Evolutionary conservation across 495 filamentous ascomycete genomes (phyloP).

Genomic region (Talaromyces nanjingensis): DNA sequence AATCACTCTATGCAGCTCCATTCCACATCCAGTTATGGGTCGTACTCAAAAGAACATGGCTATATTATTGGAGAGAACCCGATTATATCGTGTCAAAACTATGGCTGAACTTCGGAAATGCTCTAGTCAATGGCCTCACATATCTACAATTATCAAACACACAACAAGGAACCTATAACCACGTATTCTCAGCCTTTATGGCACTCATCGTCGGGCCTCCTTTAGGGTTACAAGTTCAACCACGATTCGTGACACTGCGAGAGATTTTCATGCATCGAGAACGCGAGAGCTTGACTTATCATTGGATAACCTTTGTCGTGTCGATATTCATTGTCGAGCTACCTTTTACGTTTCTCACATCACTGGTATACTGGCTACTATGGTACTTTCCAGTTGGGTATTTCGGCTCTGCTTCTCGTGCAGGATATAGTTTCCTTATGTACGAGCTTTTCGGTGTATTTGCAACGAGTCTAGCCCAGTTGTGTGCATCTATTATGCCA

Average conservation of each 20-base stretch:
- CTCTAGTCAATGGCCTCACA: slow-evolving; percentile 85
- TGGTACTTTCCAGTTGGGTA: slow-evolving; percentile 71
- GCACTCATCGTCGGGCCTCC: slow-evolving; percentile 75
- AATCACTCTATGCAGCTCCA: slow-evolving; percentile 46
- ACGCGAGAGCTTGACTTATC: slow-evolving; percentile 65
- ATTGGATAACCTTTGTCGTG: slow-evolving; percentile 64
- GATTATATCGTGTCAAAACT: slow-evolving; percentile 54
- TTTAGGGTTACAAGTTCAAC: slow-evolving; percentile 71
- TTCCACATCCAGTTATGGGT: slow-evolving; percentile 45
- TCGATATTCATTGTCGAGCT: slow-evolving; percentile 68
- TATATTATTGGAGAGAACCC: slow-evolving; percentile 55
- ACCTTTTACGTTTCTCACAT: slow-evolving; percentile 60
- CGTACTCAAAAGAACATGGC: slow-evolving; percentile 46
- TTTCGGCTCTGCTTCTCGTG: slow-evolving; percentile 32
- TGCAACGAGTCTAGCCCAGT: slow-evolving; percentile 13
- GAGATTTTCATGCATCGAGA: slow-evolving; percentile 69
- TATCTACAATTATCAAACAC: slow-evolving; percentile 72
- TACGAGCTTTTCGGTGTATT: slow-evolving; percentile 13
- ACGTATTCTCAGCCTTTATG: slow-evolving; percentile 88
- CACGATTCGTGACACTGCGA: slow-evolving; percentile 60
- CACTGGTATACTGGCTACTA: slow-evolving; percentile 49
- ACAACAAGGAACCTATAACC: slow-evolving; percentile 82
- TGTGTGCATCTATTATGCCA: slow-evolving; percentile 12
- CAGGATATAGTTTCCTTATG: slow-evolving; percentile 15
- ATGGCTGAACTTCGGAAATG: slow-evolving; percentile 39